Conservation (phyloP, 129 eudicot genomes). For the Calendula officinalis region DNA sequence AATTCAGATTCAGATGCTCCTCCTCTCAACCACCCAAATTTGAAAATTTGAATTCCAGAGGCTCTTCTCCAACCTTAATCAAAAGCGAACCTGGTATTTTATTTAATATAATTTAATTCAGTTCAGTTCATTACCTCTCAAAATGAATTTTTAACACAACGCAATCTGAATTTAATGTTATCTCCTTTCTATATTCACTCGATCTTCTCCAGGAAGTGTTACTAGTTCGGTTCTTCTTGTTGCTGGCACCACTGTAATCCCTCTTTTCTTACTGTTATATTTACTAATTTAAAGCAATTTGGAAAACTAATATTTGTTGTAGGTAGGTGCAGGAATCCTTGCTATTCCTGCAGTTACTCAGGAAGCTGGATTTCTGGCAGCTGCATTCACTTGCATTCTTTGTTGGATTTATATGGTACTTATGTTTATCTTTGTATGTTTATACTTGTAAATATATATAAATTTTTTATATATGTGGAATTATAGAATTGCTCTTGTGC, state of each 20-base stretch:
- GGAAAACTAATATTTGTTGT: slow-evolving; percentile 14
- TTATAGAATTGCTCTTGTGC: slow-evolving; percentile 14
- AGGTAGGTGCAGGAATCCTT: slow-evolving; percentile 98
- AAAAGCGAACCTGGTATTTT: slow-evolving; percentile 75
- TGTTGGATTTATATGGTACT: slow-evolving; percentile 95
- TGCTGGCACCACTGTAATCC: slow-evolving; percentile 90
- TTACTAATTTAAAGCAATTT: neutral
- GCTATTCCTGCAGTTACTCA: slow-evolving; percentile 99
- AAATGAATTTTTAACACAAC: too few species aligned
- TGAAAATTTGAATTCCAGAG: slow-evolving; percentile 50
- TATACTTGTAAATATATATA: neutral
- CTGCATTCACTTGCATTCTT: slow-evolving; percentile 71
- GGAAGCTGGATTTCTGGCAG: slow-evolving; percentile 96
- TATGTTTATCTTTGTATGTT: neutral
- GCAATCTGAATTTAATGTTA: too few species aligned
- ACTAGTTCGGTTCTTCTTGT: slow-evolving; percentile 77
- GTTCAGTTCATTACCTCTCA: neutral
- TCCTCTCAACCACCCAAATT: slow-evolving; percentile 15
- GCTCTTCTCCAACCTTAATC: slow-evolving; percentile 83
- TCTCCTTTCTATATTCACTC: neutral
- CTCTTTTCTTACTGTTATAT: slow-evolving; percentile 16
- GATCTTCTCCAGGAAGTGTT: slow-evolving; percentile 62
- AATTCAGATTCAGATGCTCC: slow-evolving; percentile 21
- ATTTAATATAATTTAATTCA: neutral
- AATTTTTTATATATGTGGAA: neutral